Evolutionary conservation across 1,284 basidiomycete genomes (phyloP), one percentile per base, ranked within the genome.

Genomic region (Tranzscheliella williamsii): DNA sequence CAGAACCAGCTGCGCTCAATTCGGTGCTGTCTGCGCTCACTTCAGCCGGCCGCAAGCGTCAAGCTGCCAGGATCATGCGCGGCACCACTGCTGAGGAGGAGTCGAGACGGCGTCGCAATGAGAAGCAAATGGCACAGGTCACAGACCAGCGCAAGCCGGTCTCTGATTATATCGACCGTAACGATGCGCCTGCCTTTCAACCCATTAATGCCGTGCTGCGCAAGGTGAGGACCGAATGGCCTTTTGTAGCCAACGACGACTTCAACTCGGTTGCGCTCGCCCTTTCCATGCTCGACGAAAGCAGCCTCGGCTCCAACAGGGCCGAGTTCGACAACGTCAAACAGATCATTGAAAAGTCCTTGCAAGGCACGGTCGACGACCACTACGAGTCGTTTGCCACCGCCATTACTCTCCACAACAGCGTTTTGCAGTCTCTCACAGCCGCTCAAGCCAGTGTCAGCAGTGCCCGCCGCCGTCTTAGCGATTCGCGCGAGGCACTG

Each of bases 311-410:
- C 9, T 47, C 67, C n/a, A 66, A 46, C 21, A 47, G 62, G 2
- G 36, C 38, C 31, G 61, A 68, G 31, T 77, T 77, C 29, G 57
- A 71, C 13, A 45, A 57, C 22, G 71, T 70, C 38, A 70, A 72
- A 43, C 37, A 49, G 36, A 36, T 70, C 24, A 72, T 76, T 33
- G 73, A 77, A 45, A 40, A 44, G 2, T 38, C 68, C 1, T 42
- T 77, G 48, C 75, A 77, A 38, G 73, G 75, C 12, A 76, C 75
- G 9, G 63, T 77, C 6, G 73, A 75, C 43, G 73, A 76, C 37
- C 74, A 76, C 37, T 72, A 75, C 51, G 70, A 76, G 39, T 71
- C 72, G 15, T 77, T 77, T 51, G 75, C 75, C n/a, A 64, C 69
- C 17, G 75, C 75, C 16, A 77, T 77, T 49, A 75, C 73, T 2